Conservation (phyloP, 1,139 yeast genomes). For the Yamadazyma siamensis region DNA sequence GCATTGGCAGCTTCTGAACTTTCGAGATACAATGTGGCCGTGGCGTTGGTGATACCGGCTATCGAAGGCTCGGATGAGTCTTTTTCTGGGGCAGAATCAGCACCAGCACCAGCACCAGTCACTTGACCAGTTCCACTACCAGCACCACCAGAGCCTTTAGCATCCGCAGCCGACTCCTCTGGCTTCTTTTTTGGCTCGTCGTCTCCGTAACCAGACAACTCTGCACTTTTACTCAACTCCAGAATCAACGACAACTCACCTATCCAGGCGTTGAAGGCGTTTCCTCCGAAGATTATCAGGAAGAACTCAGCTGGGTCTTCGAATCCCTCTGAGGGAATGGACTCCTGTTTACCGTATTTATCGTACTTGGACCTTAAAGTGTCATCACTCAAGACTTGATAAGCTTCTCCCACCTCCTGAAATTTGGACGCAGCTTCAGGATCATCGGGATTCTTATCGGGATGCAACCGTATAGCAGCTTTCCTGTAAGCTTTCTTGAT, state of each 20-base stretch:
- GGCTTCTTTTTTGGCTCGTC: slow-evolving; percentile 14
- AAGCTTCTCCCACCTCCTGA: slow-evolving; percentile 75
- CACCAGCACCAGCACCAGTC: neutral
- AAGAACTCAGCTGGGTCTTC: slow-evolving; percentile 86
- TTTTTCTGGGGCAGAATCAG: neutral
- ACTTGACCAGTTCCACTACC: slow-evolving; percentile 1
- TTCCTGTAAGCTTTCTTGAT: slow-evolving; percentile 93
- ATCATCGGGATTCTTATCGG: slow-evolving; percentile 91
- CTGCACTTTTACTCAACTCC: slow-evolving; percentile 59
- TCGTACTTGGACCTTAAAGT: slow-evolving; percentile 66
- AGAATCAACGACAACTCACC: slow-evolving; percentile 67
- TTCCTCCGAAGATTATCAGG: slow-evolving; percentile 76
- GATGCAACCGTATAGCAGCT: slow-evolving; percentile 85
- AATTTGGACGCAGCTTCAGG: slow-evolving; percentile 72
- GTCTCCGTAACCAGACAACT: slow-evolving; percentile 35
- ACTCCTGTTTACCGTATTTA: slow-evolving; percentile 79
- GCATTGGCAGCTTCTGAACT: slow-evolving; percentile 5
- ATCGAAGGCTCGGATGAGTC: neutral
- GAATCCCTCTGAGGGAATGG: slow-evolving; percentile 78
- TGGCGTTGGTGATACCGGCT: neutral
- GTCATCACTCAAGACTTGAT: slow-evolving; percentile 78
- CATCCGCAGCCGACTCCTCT: slow-evolving; percentile 1
- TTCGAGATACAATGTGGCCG: slow-evolving; percentile 11
- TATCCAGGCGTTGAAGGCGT: slow-evolving; percentile 80
- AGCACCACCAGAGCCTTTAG: neutral